Conservation (phyloP, 2,329 filamentous ascomycete genomes). For the Atkinsonella texensis region DNA sequence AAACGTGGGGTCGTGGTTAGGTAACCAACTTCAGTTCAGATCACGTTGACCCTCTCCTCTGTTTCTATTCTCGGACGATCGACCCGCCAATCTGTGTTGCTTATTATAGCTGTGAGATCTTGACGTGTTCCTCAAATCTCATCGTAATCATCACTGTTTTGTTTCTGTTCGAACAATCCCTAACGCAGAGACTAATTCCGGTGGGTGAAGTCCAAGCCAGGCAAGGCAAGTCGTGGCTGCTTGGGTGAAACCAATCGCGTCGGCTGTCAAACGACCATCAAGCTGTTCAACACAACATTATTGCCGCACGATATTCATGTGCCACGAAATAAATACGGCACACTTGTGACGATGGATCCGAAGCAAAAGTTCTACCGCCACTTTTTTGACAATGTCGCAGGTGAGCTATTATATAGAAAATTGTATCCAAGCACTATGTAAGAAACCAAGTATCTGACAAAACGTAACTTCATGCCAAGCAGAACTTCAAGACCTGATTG, state of each 20-base stretch:
- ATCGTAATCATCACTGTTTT: no score
- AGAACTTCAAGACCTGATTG: conserved; percentile 71
- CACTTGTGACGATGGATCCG: conserved; percentile 19
- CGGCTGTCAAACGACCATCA: not conserved
- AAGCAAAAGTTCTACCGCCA: conserved; percentile 78
- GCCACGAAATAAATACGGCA: not conserved
- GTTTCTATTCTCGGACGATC: not conserved
- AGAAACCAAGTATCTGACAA: not conserved
- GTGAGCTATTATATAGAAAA: conserved; percentile 34
- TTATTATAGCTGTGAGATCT: no score
- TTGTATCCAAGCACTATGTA: not conserved
- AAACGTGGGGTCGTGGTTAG: conserved; percentile 1
- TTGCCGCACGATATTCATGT: not conserved
- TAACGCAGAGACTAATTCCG: no score
- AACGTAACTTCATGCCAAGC: not conserved
- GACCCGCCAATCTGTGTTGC: no score
- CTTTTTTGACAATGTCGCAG: conserved; percentile 63
- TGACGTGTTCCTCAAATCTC: no score
- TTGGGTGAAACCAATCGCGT: no score
- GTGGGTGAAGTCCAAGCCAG: no score
- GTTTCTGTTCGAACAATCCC: no score
- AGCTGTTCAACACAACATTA: not conserved
- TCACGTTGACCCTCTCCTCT: no score
- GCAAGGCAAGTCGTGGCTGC: no score
- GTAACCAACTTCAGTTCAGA: not conserved